Evolutionary conservation across 1,284 basidiomycete genomes (phyloP).

Genomic region (Boletellus sp.): DNA sequence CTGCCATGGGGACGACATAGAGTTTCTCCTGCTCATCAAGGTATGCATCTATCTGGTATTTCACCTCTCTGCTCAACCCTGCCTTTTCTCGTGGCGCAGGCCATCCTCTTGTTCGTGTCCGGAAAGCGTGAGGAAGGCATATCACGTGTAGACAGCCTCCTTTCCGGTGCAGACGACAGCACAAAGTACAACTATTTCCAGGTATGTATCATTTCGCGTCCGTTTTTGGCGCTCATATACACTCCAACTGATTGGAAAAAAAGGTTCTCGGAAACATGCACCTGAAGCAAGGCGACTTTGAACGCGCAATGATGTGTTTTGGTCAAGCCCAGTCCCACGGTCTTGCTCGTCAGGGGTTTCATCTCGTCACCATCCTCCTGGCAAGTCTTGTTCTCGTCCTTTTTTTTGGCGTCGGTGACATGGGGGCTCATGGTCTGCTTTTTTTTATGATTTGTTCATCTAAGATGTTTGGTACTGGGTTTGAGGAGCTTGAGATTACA

Average conservation of each 20-base stretch:
- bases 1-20: constrained; percentile 1
- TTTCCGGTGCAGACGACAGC: constrained; percentile 2
- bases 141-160: constrained; percentile 7
- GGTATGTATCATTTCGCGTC: background rate
- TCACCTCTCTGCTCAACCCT: background rate
- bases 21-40: constrained; percentile 13
- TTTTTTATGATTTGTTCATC: background rate
- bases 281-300: constrained; percentile 9
- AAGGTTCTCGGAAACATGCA: constrained; percentile 12
- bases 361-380: constrained; percentile 9
- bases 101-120: constrained; percentile 9
- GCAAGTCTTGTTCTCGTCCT: background rate
- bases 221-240: no score
- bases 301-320: constrained; percentile 1
- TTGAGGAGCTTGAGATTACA: constrained; percentile 9
- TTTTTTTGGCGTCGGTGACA: no score
- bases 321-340: background rate
- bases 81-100: background rate
- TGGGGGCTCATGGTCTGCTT: background rate
- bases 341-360: constrained; percentile 1
- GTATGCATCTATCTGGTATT: background rate
- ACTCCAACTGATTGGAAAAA: no score
- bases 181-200: constrained; percentile 6
- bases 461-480: constrained; percentile 12
- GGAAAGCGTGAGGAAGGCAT: constrained; percentile 12